Evolutionary conservation across 352 stramenopile genomes (phyloP).

Genomic region (Discostella stelligera): DNA sequence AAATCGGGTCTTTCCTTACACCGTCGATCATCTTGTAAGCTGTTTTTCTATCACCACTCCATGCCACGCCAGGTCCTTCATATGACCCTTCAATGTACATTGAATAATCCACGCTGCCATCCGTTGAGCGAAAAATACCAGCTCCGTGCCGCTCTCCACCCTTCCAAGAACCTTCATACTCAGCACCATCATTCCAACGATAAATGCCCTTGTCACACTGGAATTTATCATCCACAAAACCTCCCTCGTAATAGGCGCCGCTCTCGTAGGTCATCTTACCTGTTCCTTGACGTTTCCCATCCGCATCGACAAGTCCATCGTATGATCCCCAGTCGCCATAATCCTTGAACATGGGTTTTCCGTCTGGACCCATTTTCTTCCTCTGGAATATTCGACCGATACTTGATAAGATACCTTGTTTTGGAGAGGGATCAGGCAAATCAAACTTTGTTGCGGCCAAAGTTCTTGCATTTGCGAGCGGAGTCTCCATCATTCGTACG

Average conservation of each 20-base stretch:
- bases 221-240: conserved; percentile 37
- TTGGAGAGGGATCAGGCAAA: conserved; percentile 19
- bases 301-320: conserved; percentile 16
- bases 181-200: conserved; percentile 25
- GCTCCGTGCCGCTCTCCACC: conserved; percentile 35
- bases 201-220: conserved; percentile 28
- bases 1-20: conserved; percentile 13
- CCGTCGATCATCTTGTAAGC: conserved; percentile 25
- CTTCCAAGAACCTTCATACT: conserved; percentile 30
- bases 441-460: conserved; percentile 42
- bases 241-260: conserved; percentile 23
- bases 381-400: conserved; percentile 2
- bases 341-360: conserved; percentile 39
- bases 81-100: conserved; percentile 11
- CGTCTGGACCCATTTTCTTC: conserved; percentile 27
- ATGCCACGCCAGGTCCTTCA: conserved; percentile 27
- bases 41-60: conserved; percentile 23
- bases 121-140: conserved; percentile 15
- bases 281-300: conserved; percentile 29
- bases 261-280: conserved; percentile 45
- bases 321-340: conserved; percentile 40
- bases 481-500: conserved; percentile 30
- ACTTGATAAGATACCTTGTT: conserved; percentile 14
- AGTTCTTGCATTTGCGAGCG: conserved; percentile 16
- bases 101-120: conserved; percentile 31